Base-by-base conservation (phyloP, 176 grass and related monocot genomes). In the Phoenix roebelenii region DNA sequence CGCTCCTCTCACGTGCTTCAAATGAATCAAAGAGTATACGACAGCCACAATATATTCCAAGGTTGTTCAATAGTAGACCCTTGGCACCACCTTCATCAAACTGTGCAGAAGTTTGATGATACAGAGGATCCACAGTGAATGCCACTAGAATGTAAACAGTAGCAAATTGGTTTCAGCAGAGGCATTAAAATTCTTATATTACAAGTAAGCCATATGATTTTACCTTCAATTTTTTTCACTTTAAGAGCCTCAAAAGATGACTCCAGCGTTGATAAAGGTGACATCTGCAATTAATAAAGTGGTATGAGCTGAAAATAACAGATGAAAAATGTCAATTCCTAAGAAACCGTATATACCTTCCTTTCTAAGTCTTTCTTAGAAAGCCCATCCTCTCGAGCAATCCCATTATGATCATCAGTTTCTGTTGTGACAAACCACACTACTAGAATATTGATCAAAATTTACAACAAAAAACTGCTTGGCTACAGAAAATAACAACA, bases 51-150 rank as follows among this genome's bases (percentile, higher is more conserved):
- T 91, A 97, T 4, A 97, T 87, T 76, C 92, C 92, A 18, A 97
- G 85, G 52, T 97, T 97, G 52, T 90, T 79, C 66, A 91, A 85
- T 57, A 97, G 72, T 59, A 97, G 87, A 55, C 92, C 92, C 30
- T 97, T 97, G 5, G 87, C 92, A 7, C 92, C 92, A 60, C 92
- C 92, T 88, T 97, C 92, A 78, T 97, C 92, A 73, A 97, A 97
- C 72, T 97, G 83, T 52, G 87, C 92, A 5, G 92, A 87, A 44
- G 92, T 91, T 63, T 97, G 92, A 74, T 97, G 92, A 85, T 97
- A 97, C 30, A 97, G 59, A 61, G 92, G 92, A 71, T 97, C 92
- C 63, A 91, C 84, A 55, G 69, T 71, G 76, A 97, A 97, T 59
- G 92, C 87, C 80, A 72, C 92, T 97, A 85, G 49, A 50, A 68